Evolutionary conservation across 345 rosid genomes (phyloP).

Genomic region (Rhodamnia argentea): DNA sequence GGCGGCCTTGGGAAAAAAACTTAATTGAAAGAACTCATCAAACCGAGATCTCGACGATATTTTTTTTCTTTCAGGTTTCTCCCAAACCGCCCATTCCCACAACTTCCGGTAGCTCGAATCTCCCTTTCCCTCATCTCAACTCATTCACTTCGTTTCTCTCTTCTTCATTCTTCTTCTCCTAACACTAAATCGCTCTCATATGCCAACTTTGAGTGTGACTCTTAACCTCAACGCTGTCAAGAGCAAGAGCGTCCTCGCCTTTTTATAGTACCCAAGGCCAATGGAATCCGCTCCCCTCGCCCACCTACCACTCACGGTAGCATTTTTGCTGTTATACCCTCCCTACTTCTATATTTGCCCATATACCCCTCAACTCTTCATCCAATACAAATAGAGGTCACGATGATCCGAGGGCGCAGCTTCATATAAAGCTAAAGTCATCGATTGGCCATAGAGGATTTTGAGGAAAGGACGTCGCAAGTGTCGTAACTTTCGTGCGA

Average conservation of each 20-base stretch:
- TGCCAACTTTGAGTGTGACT: not conserved
- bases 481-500: not conserved
- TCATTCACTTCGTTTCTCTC: not conserved
- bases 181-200: not conserved
- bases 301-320: not conserved
- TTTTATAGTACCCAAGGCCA: not conserved
- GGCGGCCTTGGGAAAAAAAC: constrained; percentile 18
- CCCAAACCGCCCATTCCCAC: constrained; percentile 27
- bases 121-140: constrained; percentile 13
- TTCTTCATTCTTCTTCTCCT: not conserved
- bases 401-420: no score
- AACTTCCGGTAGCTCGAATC: constrained; percentile 18
- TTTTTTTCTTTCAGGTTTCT: not conserved
- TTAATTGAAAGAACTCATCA: not conserved
- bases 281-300: not conserved
- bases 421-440: no score
- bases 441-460: no score
- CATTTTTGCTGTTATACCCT: not conserved
- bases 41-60: not conserved
- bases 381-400: no score
- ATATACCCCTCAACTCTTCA: not conserved
- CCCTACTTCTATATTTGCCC: not conserved
- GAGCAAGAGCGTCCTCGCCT: not conserved
- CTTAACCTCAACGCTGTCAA: not conserved
- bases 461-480: no score